Percentiles rank a stretch among this genome's conserved stretches.
These are phyloP conservation scores for Silene uniflora DNA, from an alignment of 148 eudicot genomes.

Conservation along the genomic window DNA sequence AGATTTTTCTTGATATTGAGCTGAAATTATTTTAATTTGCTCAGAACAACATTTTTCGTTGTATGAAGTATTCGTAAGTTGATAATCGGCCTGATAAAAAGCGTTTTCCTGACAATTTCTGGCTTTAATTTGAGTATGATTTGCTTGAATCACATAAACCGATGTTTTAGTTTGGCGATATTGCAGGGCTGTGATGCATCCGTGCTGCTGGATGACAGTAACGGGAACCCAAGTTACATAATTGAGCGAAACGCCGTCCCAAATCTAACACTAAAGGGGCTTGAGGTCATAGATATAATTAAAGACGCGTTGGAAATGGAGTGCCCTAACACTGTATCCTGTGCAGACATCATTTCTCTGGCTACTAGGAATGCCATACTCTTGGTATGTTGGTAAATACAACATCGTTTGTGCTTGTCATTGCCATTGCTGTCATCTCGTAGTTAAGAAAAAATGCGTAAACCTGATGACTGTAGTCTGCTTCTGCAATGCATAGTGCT, in stretches of 20 bases:
- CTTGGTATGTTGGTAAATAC: slow-evolving; percentile 19
- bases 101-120: not conserved
- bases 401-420: not conserved
- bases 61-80: not conserved
- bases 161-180: not conserved
- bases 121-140: not conserved
- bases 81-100: not conserved
- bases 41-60: not conserved
- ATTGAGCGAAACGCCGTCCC: slow-evolving; percentile 29
- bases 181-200: slow-evolving; percentile 37
- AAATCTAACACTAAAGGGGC: slow-evolving; percentile 24
- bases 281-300: slow-evolving; percentile 28
- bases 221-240: slow-evolving; percentile 24
- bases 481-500: not conserved
- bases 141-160: not conserved
- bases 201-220: slow-evolving; percentile 27
- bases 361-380: slow-evolving; percentile 32
- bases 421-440: not conserved
- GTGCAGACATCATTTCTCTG: slow-evolving; percentile 30
- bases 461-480: not conserved
- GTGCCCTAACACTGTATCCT: slow-evolving; percentile 29
- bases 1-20: not conserved
- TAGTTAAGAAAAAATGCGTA: not conserved
- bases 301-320: slow-evolving; percentile 24
- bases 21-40: too few relatives aligned